Conservation (phyloP, 2,329 filamentous ascomycete genomes). For the Penicillium griseofulvum region DNA sequence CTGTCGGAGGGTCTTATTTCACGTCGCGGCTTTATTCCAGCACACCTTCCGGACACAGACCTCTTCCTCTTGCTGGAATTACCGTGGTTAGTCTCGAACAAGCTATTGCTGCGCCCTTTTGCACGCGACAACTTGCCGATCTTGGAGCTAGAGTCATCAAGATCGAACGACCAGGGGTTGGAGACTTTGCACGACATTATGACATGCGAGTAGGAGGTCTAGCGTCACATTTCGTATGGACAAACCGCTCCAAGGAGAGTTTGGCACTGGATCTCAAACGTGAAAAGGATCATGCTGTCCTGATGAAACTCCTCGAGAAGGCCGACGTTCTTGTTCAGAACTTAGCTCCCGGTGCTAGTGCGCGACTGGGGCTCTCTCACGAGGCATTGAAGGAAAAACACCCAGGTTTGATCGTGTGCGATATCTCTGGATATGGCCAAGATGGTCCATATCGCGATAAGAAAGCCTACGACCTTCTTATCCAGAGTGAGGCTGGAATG, state of each 20-base stretch:
- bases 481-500: constrained; percentile 56
- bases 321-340: constrained; percentile 57
- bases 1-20: neutral
- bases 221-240: constrained; percentile 57
- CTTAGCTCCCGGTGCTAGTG: constrained; percentile 51
- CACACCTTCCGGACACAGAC: neutral
- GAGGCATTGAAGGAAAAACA: constrained; percentile 44
- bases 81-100: constrained; percentile 56
- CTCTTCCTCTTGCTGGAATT: constrained; percentile 44
- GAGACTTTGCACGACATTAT: constrained; percentile 55
- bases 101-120: constrained; percentile 56
- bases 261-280: constrained; percentile 52
- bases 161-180: constrained; percentile 51
- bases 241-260: constrained; percentile 55
- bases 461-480: constrained; percentile 56
- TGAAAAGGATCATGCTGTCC: constrained; percentile 41
- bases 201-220: constrained; percentile 52
- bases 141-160: constrained; percentile 57
- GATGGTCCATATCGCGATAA: constrained; percentile 54
- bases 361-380: constrained; percentile 50
- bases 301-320: constrained; percentile 46
- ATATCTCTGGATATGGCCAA: constrained; percentile 55
- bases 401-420: constrained; percentile 52
- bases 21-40: constrained; percentile 8
- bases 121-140: constrained; percentile 55